Base-by-base conservation (phyloP, 2,329 filamentous ascomycete genomes). In the Seiridium unicorne region DNA sequence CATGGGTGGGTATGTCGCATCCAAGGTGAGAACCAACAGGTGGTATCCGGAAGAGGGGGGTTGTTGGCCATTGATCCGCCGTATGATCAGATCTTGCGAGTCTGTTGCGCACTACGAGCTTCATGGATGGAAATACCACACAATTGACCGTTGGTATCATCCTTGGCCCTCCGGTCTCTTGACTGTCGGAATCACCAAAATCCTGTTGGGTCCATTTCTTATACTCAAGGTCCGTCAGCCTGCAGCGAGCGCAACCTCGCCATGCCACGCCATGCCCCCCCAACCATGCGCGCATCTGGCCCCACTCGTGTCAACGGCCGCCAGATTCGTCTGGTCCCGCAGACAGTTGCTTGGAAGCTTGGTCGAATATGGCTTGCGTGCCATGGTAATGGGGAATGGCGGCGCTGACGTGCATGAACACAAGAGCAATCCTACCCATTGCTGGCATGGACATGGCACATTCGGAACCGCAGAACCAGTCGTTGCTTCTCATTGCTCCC, bases 351-450 rank as follows among this genome's bases (percentile, higher is more conserved):
- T 44, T n/a, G 32, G 18, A 5, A 9, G 7, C 11, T 18, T 55
- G 18, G 13, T 32, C 40, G 13, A 9, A 26, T 9, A n/a, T 18
- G n/a, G 46, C 13, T 7, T 31, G 18, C 8, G n/a, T 35, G 35
- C 32, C n/a, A 13, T 53, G 49, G 18, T 38, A 34, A 36, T 11
- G 31, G 35, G 11, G 35, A 36, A n/a, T 48, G 49, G 35, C 32
- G 34, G 49, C 51, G 51, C 51, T 55, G 51, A 55, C 51, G 51
- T 55, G 51, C 51, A 55, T 55, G 51, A 34, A 55, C 31, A 55
- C 38, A 44, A 35, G 51, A 53, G 51, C 26, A 31, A 36, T 42
- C 36, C 36, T 55, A 44, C 49, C 49, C 49, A 53, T 53, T 35
- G 35, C 34, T 35, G 38, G n/a, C 31, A 35, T 35, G 18, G 26